Evolutionary conservation across 1,139 yeast species (phyloP), one percentile per base, ranked within the genome.

Genomic region (Scheffersomyces illinoinensis): DNA sequence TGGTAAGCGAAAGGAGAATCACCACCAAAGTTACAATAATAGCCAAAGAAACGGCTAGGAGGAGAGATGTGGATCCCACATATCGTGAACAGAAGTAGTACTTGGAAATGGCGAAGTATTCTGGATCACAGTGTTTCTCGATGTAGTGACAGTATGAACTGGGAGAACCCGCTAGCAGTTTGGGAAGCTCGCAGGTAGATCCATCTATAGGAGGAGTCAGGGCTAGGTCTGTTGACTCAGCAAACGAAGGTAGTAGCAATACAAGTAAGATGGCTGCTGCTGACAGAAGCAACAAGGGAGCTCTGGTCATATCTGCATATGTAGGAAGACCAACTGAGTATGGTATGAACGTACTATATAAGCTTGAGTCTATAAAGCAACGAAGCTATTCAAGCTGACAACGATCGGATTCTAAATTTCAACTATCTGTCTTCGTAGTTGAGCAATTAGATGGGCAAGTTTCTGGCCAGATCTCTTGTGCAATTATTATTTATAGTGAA

Each of bases 1-100:
- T 67, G 61, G 82, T 75, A 47, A 79, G 61, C 18, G 74, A 63
- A 2, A 67, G 58, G 24, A 75, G 62, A 14, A 75, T 65, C 1
- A 70, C 50, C 8, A 66, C 62, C 14, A 74, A 61, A 4, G 60
- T 55, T 8, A 61, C 39, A n/a, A 72, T 47, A 18, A 72, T 64
- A 1, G 61, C 58, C 10, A 63, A 33, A n/a, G 72, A 68, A 18
- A 68, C 51, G n/a, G 59, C 46, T 7, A 64, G 46, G 17, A 62
- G 58, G 20, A 61, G 57, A 17, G 58, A 50, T 1, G 50, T 47
- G 4, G 51, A 48, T 14, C 26, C 26, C 26, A 19, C 24, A 24
- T 48, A 48, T 48, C 24, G 21, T 7, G 70, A 64, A 59, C 81
- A 77, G 60, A 71, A 76, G 61, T 71, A 75, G 53, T 62, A 57